Evolutionary conservation across 306 rosid genomes (phyloP).

Genomic region (Cicer bijugum): DNA sequence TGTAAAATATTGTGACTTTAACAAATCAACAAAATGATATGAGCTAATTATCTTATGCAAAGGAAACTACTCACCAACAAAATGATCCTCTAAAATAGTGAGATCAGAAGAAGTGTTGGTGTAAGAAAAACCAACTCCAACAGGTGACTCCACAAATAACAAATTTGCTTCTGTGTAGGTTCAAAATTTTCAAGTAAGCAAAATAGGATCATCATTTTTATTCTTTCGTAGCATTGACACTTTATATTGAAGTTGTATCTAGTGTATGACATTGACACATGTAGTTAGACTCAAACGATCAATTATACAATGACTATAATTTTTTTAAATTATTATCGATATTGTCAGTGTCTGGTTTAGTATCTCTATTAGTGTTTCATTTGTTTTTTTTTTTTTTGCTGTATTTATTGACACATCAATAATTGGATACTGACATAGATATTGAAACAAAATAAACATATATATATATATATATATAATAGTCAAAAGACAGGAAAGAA

Average conservation of each 20-base stretch:
- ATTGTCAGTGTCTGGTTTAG: too few relatives aligned
- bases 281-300: too few relatives aligned
- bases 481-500: constrained; percentile 9
- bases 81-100: constrained; percentile 54
- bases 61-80: constrained; percentile 60
- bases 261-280: too few relatives aligned
- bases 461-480: not conserved
- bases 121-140: constrained; percentile 69
- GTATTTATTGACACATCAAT: constrained; percentile 15
- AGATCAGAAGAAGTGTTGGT: constrained; percentile 65
- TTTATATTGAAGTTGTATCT: too few relatives aligned
- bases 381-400: not conserved
- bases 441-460: constrained; percentile 6
- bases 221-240: too few relatives aligned
- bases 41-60: not conserved
- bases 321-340: too few relatives aligned
- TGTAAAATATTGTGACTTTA: constrained; percentile 14
- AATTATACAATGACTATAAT: too few relatives aligned
- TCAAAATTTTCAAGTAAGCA: constrained; percentile 24
- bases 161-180: constrained; percentile 59
- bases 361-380: not conserved
- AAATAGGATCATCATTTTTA: not conserved
- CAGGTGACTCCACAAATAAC: constrained; percentile 65
- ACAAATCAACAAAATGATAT: constrained; percentile 2
- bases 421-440: not conserved